Conservation (phyloP, 352 stramenopile species). For the Globisporangium barbulae region DNA sequence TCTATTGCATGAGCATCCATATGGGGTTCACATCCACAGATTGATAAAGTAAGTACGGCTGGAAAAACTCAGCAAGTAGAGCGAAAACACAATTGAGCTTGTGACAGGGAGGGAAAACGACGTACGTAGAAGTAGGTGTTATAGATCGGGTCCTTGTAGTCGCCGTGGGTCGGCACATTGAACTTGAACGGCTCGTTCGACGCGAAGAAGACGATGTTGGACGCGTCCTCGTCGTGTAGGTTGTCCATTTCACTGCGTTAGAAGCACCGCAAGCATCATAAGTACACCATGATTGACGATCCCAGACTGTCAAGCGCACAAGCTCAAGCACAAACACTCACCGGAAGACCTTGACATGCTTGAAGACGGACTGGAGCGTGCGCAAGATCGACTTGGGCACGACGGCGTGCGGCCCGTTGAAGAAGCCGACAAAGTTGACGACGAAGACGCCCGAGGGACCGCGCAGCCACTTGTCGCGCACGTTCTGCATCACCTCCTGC, state of each 20-base stretch:
- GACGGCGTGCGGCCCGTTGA: conserved; percentile 40
- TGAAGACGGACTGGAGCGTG: conserved; percentile 64
- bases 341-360: conserved; percentile 63
- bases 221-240: conserved; percentile 26
- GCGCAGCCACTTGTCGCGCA: conserved; percentile 52
- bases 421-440: conserved; percentile 77
- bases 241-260: conserved; percentile 45
- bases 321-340: conserved; percentile 5
- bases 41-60: not conserved
- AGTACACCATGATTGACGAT: not conserved
- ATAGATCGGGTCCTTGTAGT: conserved; percentile 41
- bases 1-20: not conserved
- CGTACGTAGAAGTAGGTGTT: conserved; percentile 64
- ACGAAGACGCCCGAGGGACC: conserved; percentile 53
- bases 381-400: conserved; percentile 68
- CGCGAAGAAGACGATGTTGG: conserved; percentile 79
- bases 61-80: not conserved
- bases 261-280: not conserved
- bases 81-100: not conserved
- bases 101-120: not conserved
- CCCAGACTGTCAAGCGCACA: not conserved
- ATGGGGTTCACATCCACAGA: not conserved
- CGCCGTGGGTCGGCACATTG: conserved; percentile 40
- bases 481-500: conserved; percentile 44
- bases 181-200: conserved; percentile 70